Evolutionary conservation across 2,329 filamentous ascomycete genomes (phyloP).

Genomic region (Colletotrichum sublineola): DNA sequence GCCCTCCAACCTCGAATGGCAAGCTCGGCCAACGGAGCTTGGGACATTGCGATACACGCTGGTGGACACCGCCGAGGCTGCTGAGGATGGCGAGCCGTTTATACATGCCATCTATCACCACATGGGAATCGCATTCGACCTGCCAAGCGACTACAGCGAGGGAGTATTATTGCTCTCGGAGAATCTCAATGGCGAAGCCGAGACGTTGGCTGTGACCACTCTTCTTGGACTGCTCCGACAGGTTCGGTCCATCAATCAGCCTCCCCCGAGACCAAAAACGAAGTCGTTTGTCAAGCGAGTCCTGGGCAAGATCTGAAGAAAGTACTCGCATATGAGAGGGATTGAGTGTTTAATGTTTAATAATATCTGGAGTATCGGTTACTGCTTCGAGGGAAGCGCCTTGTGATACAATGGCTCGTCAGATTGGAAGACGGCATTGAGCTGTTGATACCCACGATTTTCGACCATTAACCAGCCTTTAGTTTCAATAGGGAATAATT

Average conservation of each 20-base stretch:
- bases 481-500: not conserved
- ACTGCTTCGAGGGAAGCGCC: not conserved
- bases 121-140: constrained; percentile 27
- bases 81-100: not conserved
- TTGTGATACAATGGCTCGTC: not conserved
- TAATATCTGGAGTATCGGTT: not conserved
- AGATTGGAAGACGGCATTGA: no score
- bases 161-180: constrained; percentile 38
- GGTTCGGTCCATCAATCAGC: constrained; percentile 28
- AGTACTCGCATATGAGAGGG: not conserved
- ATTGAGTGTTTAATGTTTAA: not conserved
- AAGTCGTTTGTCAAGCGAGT: constrained; percentile 28
- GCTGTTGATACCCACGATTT: not conserved
- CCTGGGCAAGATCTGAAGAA: constrained; percentile 10
- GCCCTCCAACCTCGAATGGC: constrained; percentile 30
- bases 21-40: constrained; percentile 26
- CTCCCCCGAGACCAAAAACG: constrained; percentile 17
- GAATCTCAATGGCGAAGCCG: constrained; percentile 13
- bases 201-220: constrained; percentile 22
- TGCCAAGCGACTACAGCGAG: constrained; percentile 40
- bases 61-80: constrained; percentile 8
- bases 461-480: not conserved
- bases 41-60: constrained; percentile 38
- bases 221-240: constrained; percentile 27
- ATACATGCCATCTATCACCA: constrained; percentile 44